Evolutionary conservation across 1,284 basidiomycete species (phyloP), one percentile per base, ranked within the genome.

Genomic region (Ustilago trichophora): DNA sequence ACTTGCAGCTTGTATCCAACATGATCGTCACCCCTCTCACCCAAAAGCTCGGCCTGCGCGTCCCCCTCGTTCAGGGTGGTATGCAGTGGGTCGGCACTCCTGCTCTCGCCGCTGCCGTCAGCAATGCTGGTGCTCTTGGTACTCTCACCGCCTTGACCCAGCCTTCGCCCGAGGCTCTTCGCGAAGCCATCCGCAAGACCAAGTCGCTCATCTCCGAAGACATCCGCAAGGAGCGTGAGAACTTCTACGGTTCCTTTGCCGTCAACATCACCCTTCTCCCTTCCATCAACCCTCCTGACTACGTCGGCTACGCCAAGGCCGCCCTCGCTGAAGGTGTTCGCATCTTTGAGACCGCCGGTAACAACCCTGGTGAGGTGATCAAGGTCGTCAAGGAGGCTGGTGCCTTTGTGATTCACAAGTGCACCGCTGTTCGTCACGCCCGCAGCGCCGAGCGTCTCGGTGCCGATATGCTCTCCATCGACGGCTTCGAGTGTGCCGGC

Each of bases 301-400:
- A 97, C 72, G 87, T 87, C 49, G 91, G 89, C 6, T 93, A 89
- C 73, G 90, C 90, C 1, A 85, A 87, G 11, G 93, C 86, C 2
- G 90, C 92, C 4, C 87, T 96, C 46, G 91, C 92, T 53, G 93
- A 94, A 78, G 91, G 91, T n/a, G 86, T 95, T 11, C 85, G 83
- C 73, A 89, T 96, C 45, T 93, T 94, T 78, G 94, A 97, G 84
- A 97, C 93, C 0, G 93, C 93, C 2, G 93, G 93, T 10, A 93
- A 90, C 81, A 92, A 89, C 80, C 90, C 91, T 35, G 90, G 88
- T 21, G 87, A 88, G 10, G 84, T 95, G 52, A 90, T 95, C 82
- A 86, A 87, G 62, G 90, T 87, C 76, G 88, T 93, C 82, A 93
- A 94, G 84, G 85, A 85, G 8, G 83, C 90, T 9, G 87, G 86